These are phyloP conservation scores for Brassica juncea DNA, from an alignment of 345 rosid species.

Conservation along the genomic window DNA sequence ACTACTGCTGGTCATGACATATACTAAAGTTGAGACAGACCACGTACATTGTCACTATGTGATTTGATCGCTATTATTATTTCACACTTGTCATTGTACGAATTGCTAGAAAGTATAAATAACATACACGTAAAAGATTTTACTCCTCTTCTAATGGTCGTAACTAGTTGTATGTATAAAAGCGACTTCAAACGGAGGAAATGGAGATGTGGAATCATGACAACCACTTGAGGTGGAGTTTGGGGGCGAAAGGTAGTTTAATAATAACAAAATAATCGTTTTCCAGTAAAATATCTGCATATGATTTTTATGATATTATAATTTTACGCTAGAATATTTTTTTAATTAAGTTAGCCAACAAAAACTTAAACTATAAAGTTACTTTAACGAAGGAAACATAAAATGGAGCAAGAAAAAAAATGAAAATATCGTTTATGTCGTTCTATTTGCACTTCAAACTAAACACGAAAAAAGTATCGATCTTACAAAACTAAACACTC, in stretches of 20 bases:
- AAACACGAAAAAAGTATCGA: neutral
- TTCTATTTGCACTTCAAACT: neutral
- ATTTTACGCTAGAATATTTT: neutral
- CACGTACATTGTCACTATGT: neutral
- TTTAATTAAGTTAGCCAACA: neutral
- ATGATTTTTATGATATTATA: neutral
- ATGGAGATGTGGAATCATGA: neutral
- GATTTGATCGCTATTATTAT: neutral
- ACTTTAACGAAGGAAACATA: neutral
- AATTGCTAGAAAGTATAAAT: conserved; percentile 9
- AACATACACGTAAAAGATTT: neutral
- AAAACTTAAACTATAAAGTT: neutral
- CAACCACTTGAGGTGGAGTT: conserved; percentile 15
- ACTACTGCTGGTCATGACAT: neutral
- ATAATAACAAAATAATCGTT: neutral
- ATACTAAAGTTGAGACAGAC: conserved; percentile 13
- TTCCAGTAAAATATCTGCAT: neutral
- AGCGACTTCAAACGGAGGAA: conserved; percentile 6
- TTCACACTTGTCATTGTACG: neutral
- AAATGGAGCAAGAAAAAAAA: neutral
- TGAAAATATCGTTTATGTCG: neutral
- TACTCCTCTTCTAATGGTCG: neutral
- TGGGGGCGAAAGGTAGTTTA: neutral
- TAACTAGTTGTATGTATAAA: neutral
- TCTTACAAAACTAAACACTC: neutral